These are phyloP conservation scores for Fennellomyces sp. DNA, from an alignment of 371 early-diverging fungal genomes.

Conservation along the genomic window DNA sequence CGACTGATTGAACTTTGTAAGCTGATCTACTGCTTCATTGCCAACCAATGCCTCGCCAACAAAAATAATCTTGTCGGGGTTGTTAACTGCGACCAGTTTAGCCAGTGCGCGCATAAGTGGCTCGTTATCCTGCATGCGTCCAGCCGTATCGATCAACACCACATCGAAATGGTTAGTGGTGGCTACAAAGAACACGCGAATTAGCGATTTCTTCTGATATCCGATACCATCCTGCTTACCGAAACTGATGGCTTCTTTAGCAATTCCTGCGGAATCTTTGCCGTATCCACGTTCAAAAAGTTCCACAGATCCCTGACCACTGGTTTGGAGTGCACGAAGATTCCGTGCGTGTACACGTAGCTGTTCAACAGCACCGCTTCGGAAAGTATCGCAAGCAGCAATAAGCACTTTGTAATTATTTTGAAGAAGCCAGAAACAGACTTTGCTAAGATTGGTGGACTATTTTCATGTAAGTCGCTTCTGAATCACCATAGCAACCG, in stretches of 20 bases:
- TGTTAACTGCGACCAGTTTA: constrained; percentile 93
- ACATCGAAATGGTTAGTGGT: constrained; percentile 87
- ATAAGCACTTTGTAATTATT: constrained; percentile 92
- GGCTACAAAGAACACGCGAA: constrained; percentile 24
- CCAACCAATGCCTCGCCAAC: constrained; percentile 99
- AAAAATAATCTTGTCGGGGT: constrained; percentile 98
- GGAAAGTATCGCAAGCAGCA: constrained; percentile 99
- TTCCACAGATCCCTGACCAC: constrained; percentile 77
- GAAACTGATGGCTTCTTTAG: constrained; percentile 94
- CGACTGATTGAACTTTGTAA: constrained; percentile 97
- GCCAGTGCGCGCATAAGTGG: constrained; percentile 97
- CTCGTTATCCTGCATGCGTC: constrained; percentile 99
- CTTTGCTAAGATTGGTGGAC: constrained; percentile 98
- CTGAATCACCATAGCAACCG: no score
- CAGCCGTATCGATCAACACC: constrained; percentile 99
- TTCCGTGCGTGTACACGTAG: constrained; percentile 94
- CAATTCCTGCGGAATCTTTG: constrained; percentile 98
- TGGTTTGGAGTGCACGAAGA: constrained; percentile 74
- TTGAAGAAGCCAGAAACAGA: constrained; percentile 97
- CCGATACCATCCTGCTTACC: constrained; percentile 44
- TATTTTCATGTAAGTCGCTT: no score
- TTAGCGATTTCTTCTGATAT: background rate
- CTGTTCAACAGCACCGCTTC: constrained; percentile 99
- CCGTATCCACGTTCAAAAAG: constrained; percentile 99
- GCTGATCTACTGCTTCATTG: constrained; percentile 97